These are phyloP conservation scores for Penicillium polonicum DNA, from an alignment of 2,329 filamentous ascomycete genomes.

Conservation along the genomic window DNA sequence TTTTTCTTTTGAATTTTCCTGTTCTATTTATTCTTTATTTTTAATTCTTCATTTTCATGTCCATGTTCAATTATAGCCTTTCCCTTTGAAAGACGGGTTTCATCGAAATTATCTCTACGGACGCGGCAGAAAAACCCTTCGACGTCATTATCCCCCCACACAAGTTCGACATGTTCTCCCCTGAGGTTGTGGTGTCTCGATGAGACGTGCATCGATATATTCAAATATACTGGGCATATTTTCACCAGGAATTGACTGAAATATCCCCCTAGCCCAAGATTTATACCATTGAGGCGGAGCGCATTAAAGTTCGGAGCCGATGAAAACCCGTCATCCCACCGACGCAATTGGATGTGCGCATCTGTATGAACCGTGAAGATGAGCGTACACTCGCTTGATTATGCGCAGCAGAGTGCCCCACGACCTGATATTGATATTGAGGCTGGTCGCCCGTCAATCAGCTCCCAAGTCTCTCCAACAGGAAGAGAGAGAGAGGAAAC, in stretches of 20 bases:
- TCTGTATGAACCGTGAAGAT: constrained; percentile 21
- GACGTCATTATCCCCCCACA: constrained; percentile 6
- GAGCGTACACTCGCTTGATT: constrained; percentile 36
- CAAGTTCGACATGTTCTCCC: constrained; percentile 2
- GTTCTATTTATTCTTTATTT: neutral
- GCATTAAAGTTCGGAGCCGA: neutral
- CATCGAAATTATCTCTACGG: neutral
- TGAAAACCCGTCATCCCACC: neutral
- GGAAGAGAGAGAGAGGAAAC: constrained; percentile 19
- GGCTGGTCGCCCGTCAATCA: constrained; percentile 31
- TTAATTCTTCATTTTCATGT: neutral
- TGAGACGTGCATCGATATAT: neutral
- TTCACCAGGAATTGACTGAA: neutral
- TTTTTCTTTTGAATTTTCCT: neutral
- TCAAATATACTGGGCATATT: neutral
- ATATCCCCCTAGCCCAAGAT: neutral
- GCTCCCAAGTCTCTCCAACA: constrained; percentile 20
- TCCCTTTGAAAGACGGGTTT: neutral
- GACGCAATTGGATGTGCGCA: constrained; percentile 4
- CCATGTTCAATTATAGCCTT: neutral
- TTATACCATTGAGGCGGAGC: neutral
- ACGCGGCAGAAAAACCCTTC: neutral
- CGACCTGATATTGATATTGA: constrained; percentile 36
- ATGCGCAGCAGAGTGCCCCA: constrained; percentile 25
- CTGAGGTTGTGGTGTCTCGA: neutral